Evolutionary conservation across 768 basidiomycete genomes (phyloP).

Genomic region (Cyathus striatus): DNA sequence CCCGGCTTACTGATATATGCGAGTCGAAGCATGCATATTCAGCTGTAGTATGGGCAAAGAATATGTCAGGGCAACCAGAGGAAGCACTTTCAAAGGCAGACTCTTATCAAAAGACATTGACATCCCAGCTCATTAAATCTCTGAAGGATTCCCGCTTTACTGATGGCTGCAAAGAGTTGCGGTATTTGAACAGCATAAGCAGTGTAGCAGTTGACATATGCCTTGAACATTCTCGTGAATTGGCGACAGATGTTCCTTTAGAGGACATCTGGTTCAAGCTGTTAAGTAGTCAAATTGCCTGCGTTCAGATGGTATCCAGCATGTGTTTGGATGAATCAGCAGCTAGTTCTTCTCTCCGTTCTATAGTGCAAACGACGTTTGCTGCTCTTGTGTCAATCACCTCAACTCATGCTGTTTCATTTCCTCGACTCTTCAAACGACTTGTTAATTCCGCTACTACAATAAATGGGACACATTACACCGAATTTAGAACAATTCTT

Average conservation of each 20-base stretch:
- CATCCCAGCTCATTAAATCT: constrained; percentile 34
- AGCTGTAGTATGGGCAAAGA: constrained; percentile 77
- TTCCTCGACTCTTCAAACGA: constrained; percentile 89
- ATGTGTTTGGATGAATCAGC: constrained; percentile 29
- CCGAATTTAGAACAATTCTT: constrained; percentile 87
- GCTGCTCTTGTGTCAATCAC: constrained; percentile 79
- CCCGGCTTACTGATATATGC: constrained; percentile 54
- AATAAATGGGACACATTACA: constrained; percentile 65
- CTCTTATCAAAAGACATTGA: constrained; percentile 47
- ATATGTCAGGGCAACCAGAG: constrained; percentile 56
- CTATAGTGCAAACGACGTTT: constrained; percentile 82
- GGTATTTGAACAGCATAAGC: constrained; percentile 52
- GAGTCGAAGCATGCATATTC: constrained; percentile 63
- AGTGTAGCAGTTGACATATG: constrained; percentile 65
- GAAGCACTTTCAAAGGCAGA: constrained; percentile 68
- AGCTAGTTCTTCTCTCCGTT: constrained; percentile 49
- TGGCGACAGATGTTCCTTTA: constrained; percentile 35
- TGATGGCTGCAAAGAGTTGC: constrained; percentile 8
- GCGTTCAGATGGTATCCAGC: constrained; percentile 48
- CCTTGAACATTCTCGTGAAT: constrained; percentile 51
- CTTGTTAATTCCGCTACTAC: constrained; percentile 73
- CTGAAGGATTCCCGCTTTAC: constrained; percentile 24
- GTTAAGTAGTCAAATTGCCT: constrained; percentile 74
- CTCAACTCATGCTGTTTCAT: constrained; percentile 75
- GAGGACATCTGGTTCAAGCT: constrained; percentile 92